Evolutionary conservation across 495 filamentous ascomycete genomes (phyloP).

Genomic region (Penicillium pulvis): DNA sequence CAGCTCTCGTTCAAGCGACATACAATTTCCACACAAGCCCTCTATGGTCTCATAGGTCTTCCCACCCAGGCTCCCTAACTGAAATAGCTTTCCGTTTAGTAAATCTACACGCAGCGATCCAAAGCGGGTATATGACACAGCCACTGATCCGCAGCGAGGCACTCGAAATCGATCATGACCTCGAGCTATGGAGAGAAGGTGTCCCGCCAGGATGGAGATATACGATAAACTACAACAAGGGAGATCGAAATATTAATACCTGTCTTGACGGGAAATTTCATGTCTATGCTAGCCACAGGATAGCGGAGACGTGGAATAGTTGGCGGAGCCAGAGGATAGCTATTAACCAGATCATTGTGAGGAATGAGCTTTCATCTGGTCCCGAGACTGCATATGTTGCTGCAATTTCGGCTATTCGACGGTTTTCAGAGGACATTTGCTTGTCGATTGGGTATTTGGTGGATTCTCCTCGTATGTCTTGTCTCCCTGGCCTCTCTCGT

Average conservation of each 20-base stretch:
- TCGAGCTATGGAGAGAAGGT: neutral
- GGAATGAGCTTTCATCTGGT: neutral
- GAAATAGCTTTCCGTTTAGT: neutral
- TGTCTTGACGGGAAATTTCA: neutral
- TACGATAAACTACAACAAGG: neutral
- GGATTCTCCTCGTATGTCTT: conserved; percentile 3
- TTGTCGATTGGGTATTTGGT: neutral
- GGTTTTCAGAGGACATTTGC: neutral
- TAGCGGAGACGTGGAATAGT: neutral
- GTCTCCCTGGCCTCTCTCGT: neutral
- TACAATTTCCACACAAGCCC: neutral
- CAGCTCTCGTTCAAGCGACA: neutral
- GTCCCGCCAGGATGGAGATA: neutral
- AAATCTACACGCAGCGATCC: neutral
- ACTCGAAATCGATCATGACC: neutral
- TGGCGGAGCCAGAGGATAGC: neutral
- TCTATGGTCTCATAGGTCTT: neutral
- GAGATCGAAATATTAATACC: neutral
- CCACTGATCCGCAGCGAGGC: neutral
- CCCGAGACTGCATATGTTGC: neutral
- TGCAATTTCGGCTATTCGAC: neutral
- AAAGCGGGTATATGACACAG: neutral
- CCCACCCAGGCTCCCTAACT: neutral
- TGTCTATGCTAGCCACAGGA: neutral
- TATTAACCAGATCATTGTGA: no score